Percentiles rank a stretch among this genome's conserved stretches.
phyloP scores from a whole-genome alignment of 495 filamentous ascomycete species.

The Acidomyces sp. region DNA sequence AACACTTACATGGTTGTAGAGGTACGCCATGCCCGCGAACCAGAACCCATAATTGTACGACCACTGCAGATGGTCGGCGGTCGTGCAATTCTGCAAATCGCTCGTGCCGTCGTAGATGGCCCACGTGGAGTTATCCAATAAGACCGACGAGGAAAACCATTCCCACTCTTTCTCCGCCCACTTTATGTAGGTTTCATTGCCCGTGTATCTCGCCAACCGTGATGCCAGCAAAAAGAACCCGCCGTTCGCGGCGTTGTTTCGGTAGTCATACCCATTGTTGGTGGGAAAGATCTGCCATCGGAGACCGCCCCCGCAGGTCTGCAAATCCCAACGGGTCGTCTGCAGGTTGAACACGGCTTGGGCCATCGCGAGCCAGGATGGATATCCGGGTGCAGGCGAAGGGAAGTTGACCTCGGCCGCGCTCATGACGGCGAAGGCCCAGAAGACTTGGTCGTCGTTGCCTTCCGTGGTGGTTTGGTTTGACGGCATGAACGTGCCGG shows the following conservation, averaged over 20 bases:
- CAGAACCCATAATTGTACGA: slow-evolving; percentile 53
- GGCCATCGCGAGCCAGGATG: slow-evolving; percentile 20
- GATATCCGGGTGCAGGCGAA: slow-evolving; percentile 9
- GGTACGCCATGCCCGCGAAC: slow-evolving; percentile 49
- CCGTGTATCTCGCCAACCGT: slow-evolving; percentile 61
- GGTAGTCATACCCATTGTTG: slow-evolving; percentile 71
- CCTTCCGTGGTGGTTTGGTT: slow-evolving; percentile 35
- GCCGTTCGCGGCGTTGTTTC: slow-evolving; percentile 70
- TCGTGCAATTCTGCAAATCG: slow-evolving; percentile 32
- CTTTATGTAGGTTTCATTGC: slow-evolving; percentile 63
- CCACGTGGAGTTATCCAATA: slow-evolving; percentile 44
- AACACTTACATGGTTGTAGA: slow-evolving; percentile 17
- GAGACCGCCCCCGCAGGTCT: slow-evolving; percentile 28
- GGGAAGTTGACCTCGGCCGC: slow-evolving; percentile 24
- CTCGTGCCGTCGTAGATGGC: slow-evolving; percentile 56
- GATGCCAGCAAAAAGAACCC: slow-evolving; percentile 70
- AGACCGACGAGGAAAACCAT: slow-evolving; percentile 53
- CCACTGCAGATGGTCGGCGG: slow-evolving; percentile 39
- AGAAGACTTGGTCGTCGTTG: slow-evolving; percentile 39
- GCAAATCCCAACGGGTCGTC: slow-evolving; percentile 42
- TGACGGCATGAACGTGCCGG: slow-evolving; percentile 37
- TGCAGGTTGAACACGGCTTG: slow-evolving; percentile 25
- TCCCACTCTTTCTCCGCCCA: slow-evolving; percentile 52
- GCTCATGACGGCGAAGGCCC: slow-evolving; percentile 23
- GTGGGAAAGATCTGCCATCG: slow-evolving; percentile 74